These are phyloP conservation scores for Fusarium euwallaceae DNA, from an alignment of 2,329 filamentous ascomycete genomes.

Conservation along the genomic window DNA sequence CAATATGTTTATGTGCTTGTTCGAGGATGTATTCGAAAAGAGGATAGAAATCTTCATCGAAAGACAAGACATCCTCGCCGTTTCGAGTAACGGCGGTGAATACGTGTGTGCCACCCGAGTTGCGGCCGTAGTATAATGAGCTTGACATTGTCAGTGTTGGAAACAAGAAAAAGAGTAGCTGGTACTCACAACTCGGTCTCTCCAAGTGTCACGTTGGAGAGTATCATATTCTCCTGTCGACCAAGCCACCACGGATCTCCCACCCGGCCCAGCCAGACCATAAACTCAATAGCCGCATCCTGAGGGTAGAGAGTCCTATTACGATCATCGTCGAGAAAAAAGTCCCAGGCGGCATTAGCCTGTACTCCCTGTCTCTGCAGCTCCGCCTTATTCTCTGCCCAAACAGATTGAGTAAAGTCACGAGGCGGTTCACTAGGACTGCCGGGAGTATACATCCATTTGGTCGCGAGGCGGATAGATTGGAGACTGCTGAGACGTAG, in stretches of 20 bases:
- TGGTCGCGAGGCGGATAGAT: slow-evolving; percentile 38
- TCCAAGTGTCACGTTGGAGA: slow-evolving; percentile 40
- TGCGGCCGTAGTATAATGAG: slow-evolving; percentile 42
- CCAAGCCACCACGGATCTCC: slow-evolving; percentile 47
- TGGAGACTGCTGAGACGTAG: slow-evolving; percentile 36
- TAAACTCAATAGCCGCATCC: slow-evolving; percentile 40
- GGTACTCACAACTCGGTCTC: slow-evolving; percentile 41
- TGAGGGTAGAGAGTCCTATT: slow-evolving; percentile 41
- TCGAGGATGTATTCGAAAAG: slow-evolving; percentile 43
- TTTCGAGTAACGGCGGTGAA: slow-evolving; percentile 38
- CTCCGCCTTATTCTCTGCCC: slow-evolving; percentile 34
- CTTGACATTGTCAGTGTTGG: not conserved
- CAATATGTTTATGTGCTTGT: slow-evolving; percentile 27
- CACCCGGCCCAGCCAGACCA: slow-evolving; percentile 44
- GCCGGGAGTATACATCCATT: slow-evolving; percentile 43
- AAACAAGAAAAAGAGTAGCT: accelerated
- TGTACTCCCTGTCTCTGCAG: slow-evolving; percentile 15
- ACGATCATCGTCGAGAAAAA: slow-evolving; percentile 43
- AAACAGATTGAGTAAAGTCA: slow-evolving; percentile 23
- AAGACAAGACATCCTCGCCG: slow-evolving; percentile 35
- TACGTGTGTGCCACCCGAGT: slow-evolving; percentile 42
- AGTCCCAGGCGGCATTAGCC: slow-evolving; percentile 46
- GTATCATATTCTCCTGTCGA: slow-evolving; percentile 28
- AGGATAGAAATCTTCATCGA: slow-evolving; percentile 44
- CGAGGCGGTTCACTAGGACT: slow-evolving; percentile 14